phyloP scores from a whole-genome alignment of 2,329 filamentous ascomycete species.

The Curvularia sp. region DNA sequence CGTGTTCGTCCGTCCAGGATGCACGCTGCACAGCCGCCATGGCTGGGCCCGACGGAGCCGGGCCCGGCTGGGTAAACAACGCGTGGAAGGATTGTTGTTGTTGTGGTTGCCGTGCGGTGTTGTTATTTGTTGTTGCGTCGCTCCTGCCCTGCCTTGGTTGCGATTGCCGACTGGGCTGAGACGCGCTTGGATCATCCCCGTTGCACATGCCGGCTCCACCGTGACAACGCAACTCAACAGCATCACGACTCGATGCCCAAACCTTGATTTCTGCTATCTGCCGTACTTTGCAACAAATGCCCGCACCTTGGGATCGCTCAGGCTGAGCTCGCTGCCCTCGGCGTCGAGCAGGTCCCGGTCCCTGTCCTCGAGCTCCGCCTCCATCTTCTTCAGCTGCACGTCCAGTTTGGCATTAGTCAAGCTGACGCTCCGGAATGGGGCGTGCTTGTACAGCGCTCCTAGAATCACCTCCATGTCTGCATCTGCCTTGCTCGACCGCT shows the following conservation, averaged over 20 bases:
- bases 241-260: neutral
- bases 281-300: slow-evolving; percentile 45
- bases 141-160: neutral
- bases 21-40: neutral
- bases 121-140: slow-evolving; percentile 6
- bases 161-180: neutral
- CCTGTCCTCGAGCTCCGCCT: slow-evolving; percentile 47
- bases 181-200: slow-evolving; percentile 11
- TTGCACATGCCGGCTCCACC: slow-evolving; percentile 5
- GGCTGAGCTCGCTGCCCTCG: slow-evolving; percentile 41
- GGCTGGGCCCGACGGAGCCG: neutral
- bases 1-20: neutral
- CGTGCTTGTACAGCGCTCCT: slow-evolving; percentile 49
- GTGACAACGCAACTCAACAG: slow-evolving; percentile 12
- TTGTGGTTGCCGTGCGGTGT: neutral
- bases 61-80: neutral
- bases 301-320: slow-evolving; percentile 41
- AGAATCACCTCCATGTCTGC: slow-evolving; percentile 47
- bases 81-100: neutral
- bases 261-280: slow-evolving; percentile 17
- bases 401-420: slow-evolving; percentile 38
- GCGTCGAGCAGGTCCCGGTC: slow-evolving; percentile 50
- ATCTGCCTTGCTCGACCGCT: slow-evolving; percentile 49
- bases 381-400: slow-evolving; percentile 45
- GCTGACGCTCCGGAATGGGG: slow-evolving; percentile 38